These are phyloP conservation scores for Botrytis aclada DNA, from an alignment of 2,329 filamentous ascomycete species.

Conservation along the genomic window DNA sequence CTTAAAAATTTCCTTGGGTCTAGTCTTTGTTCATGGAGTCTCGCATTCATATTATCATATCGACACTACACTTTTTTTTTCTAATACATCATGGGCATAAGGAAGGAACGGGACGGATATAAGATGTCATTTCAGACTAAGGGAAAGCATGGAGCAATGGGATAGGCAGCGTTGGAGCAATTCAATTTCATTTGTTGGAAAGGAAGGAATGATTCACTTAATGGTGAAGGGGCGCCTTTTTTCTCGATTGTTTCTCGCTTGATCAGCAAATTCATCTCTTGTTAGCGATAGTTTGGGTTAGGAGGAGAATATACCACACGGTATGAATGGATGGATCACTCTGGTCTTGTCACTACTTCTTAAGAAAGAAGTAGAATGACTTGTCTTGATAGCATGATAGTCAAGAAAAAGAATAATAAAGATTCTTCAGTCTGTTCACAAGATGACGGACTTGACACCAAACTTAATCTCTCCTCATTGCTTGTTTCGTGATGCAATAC, in stretches of 20 bases:
- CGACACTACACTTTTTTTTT: slow-evolving; percentile 16
- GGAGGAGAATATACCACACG: background rate
- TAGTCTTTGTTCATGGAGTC: background rate
- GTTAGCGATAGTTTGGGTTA: slow-evolving; percentile 4
- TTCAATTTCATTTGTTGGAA: slow-evolving; percentile 16
- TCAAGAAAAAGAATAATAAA: slow-evolving; percentile 1
- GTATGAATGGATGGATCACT: slow-evolving; percentile 4
- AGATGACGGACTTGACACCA: slow-evolving; percentile 8
- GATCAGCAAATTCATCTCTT: slow-evolving; percentile 7
- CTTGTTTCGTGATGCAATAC: background rate
- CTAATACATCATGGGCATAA: slow-evolving; percentile 26
- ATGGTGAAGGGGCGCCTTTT: slow-evolving; percentile 19
- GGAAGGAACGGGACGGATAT: slow-evolving; percentile 10
- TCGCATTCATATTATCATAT: background rate
- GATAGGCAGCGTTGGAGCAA: slow-evolving; percentile 18
- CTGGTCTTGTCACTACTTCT: slow-evolving; percentile 5
- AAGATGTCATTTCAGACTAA: slow-evolving; percentile 2
- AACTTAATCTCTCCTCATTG: background rate
- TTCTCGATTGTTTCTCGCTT: slow-evolving; percentile 10
- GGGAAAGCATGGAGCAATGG: slow-evolving; percentile 14
- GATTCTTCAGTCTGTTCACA: slow-evolving; percentile 5
- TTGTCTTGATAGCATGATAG: background rate
- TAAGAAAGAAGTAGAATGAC: background rate
- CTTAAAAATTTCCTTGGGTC: slow-evolving; percentile 19
- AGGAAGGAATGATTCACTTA: slow-evolving; percentile 6